These are phyloP conservation scores for Suhomyces guaymorum DNA, from an alignment of 1,139 yeast genomes.

Conservation along the genomic window DNA sequence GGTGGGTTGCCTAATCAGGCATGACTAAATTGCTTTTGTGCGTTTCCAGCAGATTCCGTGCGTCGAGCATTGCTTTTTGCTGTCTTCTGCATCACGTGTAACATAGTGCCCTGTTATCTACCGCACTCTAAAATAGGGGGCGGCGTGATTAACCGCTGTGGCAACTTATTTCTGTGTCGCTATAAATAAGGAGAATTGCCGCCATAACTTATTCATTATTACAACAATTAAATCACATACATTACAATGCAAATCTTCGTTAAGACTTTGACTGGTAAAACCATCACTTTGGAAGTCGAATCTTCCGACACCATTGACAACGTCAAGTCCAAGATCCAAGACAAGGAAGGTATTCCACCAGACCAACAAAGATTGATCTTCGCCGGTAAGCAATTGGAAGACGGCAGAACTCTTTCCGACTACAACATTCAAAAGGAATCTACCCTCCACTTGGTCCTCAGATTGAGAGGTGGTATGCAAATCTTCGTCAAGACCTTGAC, in stretches of 20 bases:
- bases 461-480: conserved; percentile 33
- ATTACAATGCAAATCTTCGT: conserved; percentile 36
- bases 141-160: conserved; percentile 11
- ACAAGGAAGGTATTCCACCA: conserved; percentile 55
- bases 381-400: conserved; percentile 64
- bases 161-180: conserved; percentile 7
- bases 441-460: conserved; percentile 38
- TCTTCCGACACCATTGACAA: conserved; percentile 74
- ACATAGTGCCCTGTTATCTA: conserved; percentile 12
- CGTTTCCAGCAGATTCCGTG: conserved; percentile 4
- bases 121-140: conserved; percentile 15
- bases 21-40: conserved; percentile 9
- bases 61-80: conserved; percentile 9
- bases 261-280: conserved; percentile 67
- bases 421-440: conserved; percentile 71
- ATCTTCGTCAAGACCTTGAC: conserved; percentile 79
- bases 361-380: conserved; percentile 58
- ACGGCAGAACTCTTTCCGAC: conserved; percentile 64
- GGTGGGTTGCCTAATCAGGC: conserved; percentile 5
- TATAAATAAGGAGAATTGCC: conserved; percentile 18
- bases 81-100: conserved; percentile 10
- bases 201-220: conserved; percentile 7
- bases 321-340: conserved; percentile 55
- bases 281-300: conserved; percentile 69
- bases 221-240: conserved; percentile 3